A percentile compares a stretch with the other conserved stretches of the same genome.
Evolutionary conservation across 371 early-diverging fungal genomes (phyloP).

Genomic region (Syncephalastrum contaminatum): DNA sequence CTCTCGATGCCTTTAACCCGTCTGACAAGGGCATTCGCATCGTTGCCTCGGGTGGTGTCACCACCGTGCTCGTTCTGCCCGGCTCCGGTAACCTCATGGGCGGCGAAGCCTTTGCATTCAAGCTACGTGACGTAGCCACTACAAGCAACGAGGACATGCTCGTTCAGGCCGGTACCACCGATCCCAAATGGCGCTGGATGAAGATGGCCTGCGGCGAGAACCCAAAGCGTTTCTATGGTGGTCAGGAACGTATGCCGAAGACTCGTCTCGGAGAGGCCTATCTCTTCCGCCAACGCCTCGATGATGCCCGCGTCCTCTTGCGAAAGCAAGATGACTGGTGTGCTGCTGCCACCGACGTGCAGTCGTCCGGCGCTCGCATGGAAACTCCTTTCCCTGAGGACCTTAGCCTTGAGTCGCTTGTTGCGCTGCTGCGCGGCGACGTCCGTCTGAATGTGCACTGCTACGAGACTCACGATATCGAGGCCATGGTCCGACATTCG

Average conservation of each 20-base stretch:
- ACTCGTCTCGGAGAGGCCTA: conserved; percentile 69
- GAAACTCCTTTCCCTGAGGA: conserved; percentile 65
- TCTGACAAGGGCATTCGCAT: conserved; percentile 62
- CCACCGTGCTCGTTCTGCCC: conserved; percentile 70
- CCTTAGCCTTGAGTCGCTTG: conserved; percentile 57
- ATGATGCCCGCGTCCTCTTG: conserved; percentile 53
- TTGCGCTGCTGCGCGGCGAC: conserved; percentile 71
- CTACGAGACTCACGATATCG: conserved; percentile 68
- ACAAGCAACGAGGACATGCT: conserved; percentile 64
- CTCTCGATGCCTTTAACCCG: conserved; percentile 60
- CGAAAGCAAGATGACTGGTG: conserved; percentile 81
- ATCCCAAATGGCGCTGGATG: conserved; percentile 64
- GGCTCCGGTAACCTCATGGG: conserved; percentile 77
- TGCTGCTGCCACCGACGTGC: conserved; percentile 40
- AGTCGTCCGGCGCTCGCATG: conserved; percentile 17
- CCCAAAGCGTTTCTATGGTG: conserved; percentile 31
- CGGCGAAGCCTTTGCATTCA: conserved; percentile 71
- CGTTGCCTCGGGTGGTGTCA: conserved; percentile 73
- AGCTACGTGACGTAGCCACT: conserved; percentile 51
- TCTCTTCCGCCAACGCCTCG: conserved; percentile 63
- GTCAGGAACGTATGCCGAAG: conserved; percentile 28
- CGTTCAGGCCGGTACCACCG: conserved; percentile 48
- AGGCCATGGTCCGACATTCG: conserved; percentile 73
- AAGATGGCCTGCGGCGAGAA: conserved; percentile 86
- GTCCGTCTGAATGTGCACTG: conserved; percentile 76